Percentiles rank a stretch among this genome's conserved stretches.
These are phyloP conservation scores for Tagetes erecta DNA, from an alignment of 129 eudicot species.

Conservation along the genomic window DNA sequence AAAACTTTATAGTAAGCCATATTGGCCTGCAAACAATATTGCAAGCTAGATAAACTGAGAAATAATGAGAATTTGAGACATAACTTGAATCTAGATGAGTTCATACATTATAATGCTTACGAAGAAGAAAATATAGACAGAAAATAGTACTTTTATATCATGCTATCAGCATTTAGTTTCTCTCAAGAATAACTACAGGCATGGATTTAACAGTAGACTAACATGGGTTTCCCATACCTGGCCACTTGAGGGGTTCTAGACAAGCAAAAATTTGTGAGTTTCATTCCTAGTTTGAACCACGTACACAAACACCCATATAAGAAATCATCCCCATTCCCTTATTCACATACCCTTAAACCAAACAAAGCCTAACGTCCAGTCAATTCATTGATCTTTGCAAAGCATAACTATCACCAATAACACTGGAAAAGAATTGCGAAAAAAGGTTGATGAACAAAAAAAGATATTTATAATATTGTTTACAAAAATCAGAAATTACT, in stretches of 20 bases:
- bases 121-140: not conserved
- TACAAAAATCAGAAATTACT: conserved; percentile 6
- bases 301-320: not conserved
- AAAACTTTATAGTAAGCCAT: not conserved
- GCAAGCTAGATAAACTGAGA: not conserved
- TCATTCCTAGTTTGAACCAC: not conserved
- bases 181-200: not conserved
- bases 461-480: not conserved
- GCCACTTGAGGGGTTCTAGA: not conserved
- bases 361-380: conserved; percentile 4
- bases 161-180: not conserved
- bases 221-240: not conserved
- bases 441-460: conserved; percentile 15
- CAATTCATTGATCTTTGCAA: not conserved
- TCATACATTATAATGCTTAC: conserved; percentile 3
- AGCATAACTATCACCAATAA: conserved; percentile 9
- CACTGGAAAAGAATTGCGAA: conserved; percentile 2
- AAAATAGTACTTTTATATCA: not conserved
- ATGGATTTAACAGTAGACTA: not conserved
- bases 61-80: not conserved
- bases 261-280: not conserved
- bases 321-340: not conserved
- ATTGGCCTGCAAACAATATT: not conserved
- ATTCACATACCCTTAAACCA: conserved; percentile 13
- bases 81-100: not conserved